phyloP scores from a whole-genome alignment of 441 rosid genomes.

The Populus hybrid region DNA sequence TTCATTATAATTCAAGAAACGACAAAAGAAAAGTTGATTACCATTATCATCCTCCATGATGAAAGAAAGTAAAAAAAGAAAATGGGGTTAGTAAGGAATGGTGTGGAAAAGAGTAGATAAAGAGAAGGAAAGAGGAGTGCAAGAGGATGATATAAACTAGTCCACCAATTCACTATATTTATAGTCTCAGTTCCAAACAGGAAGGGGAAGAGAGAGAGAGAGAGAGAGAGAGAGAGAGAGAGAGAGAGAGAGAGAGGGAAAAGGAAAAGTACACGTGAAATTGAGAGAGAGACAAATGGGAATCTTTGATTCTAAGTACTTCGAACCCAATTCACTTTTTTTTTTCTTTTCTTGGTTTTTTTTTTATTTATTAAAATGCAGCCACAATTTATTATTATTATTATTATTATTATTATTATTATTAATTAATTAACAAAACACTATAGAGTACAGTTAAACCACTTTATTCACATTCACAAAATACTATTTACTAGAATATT shows the following conservation, averaged over 20 bases:
- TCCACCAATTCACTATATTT: constrained; percentile 7
- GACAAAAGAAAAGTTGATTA: not conserved
- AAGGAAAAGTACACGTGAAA: not conserved
- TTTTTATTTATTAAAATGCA: not conserved
- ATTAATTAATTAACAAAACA: no score
- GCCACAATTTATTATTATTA: not conserved
- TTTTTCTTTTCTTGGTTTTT: not conserved
- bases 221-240: no score
- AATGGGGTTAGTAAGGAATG: not conserved
- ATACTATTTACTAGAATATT: no score
- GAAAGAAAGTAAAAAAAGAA: not conserved
- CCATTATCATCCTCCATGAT: constrained; percentile 29
- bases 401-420: no score
- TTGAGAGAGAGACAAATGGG: not conserved
- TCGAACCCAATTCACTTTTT: not conserved
- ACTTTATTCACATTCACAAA: no score
- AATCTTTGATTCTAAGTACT: not conserved
- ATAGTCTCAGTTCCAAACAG: not conserved
- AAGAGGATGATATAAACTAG: constrained; percentile 1
- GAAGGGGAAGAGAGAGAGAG: not conserved
- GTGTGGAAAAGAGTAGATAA: not conserved
- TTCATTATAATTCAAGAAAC: not conserved
- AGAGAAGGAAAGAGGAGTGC: not conserved
- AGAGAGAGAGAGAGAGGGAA: no score
- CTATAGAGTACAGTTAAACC: no score